Evolutionary conservation across 2,329 filamentous ascomycete species (phyloP).

Genomic region (Cladosporium cucumerinum): DNA sequence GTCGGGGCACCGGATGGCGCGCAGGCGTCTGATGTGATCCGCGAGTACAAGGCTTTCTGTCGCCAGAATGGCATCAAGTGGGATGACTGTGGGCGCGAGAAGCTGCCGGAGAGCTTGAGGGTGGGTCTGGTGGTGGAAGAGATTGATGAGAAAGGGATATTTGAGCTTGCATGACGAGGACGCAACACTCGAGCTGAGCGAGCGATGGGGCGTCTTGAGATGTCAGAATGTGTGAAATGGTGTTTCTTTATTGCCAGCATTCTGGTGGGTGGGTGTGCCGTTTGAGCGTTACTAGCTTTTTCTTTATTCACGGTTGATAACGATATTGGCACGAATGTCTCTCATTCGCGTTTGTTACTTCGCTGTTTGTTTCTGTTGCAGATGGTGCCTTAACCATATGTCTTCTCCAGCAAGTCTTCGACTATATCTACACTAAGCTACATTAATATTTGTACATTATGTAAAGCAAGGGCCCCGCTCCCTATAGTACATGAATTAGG

Average conservation of each 20-base stretch:
- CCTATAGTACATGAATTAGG: neutral
- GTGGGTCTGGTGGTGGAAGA: neutral
- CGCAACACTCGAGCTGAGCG: neutral
- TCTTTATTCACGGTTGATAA: neutral
- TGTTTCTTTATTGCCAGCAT: neutral
- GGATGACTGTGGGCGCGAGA: neutral
- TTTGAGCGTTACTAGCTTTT: neutral
- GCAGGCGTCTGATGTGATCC: neutral
- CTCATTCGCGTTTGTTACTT: neutral
- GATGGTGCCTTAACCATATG: neutral
- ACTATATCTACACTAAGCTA: neutral
- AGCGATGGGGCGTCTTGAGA: neutral
- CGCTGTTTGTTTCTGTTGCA: too few species aligned
- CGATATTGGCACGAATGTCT: neutral
- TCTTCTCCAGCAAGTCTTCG: neutral
- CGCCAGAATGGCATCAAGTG: neutral
- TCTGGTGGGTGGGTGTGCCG: neutral
- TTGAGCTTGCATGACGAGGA: neutral
- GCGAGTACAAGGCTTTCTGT: neutral
- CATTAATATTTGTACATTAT: neutral
- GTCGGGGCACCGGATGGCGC: neutral
- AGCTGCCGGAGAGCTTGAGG: neutral
- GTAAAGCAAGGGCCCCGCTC: accelerated
- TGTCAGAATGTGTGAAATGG: neutral
- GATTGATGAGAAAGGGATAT: neutral